These are phyloP conservation scores for Friedmanniomyces endolithicus DNA, from an alignment of 495 filamentous ascomycete genomes.

Conservation along the genomic window DNA sequence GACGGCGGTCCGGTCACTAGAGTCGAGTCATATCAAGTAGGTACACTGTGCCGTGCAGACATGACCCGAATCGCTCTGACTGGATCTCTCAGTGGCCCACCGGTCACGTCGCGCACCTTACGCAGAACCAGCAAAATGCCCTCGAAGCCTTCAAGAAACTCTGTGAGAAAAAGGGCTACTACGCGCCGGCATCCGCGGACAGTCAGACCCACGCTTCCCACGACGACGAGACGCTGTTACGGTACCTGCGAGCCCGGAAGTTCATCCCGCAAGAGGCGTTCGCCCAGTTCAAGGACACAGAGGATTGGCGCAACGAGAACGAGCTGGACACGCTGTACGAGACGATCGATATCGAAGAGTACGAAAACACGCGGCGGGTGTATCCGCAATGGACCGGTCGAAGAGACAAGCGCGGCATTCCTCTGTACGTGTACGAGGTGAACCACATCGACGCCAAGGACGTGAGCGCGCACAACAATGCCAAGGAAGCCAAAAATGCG, in stretches of 20 bases:
- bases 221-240: conserved; percentile 70
- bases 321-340: conserved; percentile 34
- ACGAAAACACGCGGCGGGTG: conserved; percentile 64
- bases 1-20: background rate
- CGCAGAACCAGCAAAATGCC: conserved; percentile 49
- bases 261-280: conserved; percentile 64
- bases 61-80: conserved; percentile 11
- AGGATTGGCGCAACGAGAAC: conserved; percentile 74
- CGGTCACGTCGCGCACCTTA: conserved; percentile 66
- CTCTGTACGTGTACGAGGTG: conserved; percentile 80
- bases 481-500: conserved; percentile 26
- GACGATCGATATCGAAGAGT: conserved; percentile 56
- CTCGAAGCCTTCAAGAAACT: conserved; percentile 56
- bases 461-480: conserved; percentile 53
- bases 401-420: conserved; percentile 76
- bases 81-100: conserved; percentile 27
- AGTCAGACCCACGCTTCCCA: conserved; percentile 44
- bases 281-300: conserved; percentile 75
- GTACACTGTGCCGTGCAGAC: background rate
- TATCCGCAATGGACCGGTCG: conserved; percentile 91
- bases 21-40: conserved; percentile 17
- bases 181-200: conserved; percentile 39
- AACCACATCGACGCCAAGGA: conserved; percentile 67
- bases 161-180: conserved; percentile 52
- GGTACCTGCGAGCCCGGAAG: conserved; percentile 65